Evolutionary conservation across 106 monocot species (phyloP).

Genomic region (Gastrodia elata): DNA sequence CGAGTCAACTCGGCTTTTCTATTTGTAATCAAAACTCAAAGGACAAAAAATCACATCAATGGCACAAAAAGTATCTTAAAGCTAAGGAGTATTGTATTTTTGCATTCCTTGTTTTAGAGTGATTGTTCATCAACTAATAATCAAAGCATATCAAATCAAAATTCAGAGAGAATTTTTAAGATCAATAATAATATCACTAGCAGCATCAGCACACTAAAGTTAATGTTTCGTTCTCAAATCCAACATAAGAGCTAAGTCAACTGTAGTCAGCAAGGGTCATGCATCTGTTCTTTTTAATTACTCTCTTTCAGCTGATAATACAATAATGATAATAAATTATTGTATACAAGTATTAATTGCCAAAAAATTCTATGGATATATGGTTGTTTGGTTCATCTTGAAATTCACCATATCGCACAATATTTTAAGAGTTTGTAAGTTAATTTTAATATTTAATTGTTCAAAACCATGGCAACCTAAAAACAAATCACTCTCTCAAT

Average conservation of each 20-base stretch:
- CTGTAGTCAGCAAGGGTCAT: neutral
- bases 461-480: neutral
- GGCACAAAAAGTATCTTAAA: neutral
- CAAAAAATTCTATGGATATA: neutral
- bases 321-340: neutral
- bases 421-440: neutral
- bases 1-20: no score
- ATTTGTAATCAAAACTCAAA: no score
- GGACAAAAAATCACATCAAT: neutral
- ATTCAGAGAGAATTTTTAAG: neutral
- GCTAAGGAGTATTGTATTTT: neutral
- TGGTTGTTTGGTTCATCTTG: neutral
- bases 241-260: neutral
- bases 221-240: neutral
- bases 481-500: neutral
- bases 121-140: neutral
- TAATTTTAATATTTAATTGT: neutral
- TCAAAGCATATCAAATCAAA: neutral
- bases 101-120: neutral
- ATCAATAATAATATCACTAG: neutral
- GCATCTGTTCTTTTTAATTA: neutral
- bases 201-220: neutral
- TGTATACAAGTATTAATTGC: neutral
- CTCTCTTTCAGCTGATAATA: neutral
- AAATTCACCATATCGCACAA: neutral